Conservation (phyloP, 345 rosid genomes). For the Camelina neglecta region DNA sequence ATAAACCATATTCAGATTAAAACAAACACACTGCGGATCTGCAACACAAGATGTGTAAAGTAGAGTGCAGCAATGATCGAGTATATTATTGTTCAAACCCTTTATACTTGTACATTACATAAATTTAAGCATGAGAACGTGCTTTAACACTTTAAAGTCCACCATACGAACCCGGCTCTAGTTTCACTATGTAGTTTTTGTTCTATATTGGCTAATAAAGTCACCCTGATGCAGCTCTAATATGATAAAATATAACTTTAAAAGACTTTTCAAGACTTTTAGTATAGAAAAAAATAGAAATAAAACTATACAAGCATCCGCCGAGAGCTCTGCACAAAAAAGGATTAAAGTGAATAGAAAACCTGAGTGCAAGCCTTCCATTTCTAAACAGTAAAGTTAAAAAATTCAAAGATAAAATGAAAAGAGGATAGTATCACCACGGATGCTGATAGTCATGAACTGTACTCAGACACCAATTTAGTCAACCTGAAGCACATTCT, state of each 20-base stretch:
- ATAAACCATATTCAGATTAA: slow-evolving; percentile 6
- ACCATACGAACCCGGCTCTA: slow-evolving; percentile 1
- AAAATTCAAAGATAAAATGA: not conserved
- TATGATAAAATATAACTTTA: not conserved
- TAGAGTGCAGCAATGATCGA: too few species aligned
- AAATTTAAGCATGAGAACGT: slow-evolving; percentile 4
- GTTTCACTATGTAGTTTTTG: not conserved
- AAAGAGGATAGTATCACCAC: slow-evolving; percentile 24
- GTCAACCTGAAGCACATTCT: not conserved
- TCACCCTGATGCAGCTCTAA: not conserved
- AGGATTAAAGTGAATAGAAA: slow-evolving; percentile 34
- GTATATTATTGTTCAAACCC: not conserved
- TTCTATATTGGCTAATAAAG: slow-evolving; percentile 1
- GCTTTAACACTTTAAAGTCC: not conserved
- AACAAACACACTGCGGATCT: not conserved
- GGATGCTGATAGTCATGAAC: not conserved
- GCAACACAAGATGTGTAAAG: not conserved
- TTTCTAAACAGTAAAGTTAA: not conserved
- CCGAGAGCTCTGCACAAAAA: slow-evolving; percentile 43
- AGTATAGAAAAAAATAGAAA: not conserved
- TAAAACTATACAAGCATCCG: slow-evolving; percentile 33
- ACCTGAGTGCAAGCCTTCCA: slow-evolving; percentile 12
- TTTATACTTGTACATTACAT: not conserved
- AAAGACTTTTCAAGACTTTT: not conserved
- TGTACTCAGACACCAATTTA: slow-evolving; percentile 12